Evolutionary conservation across 768 basidiomycete genomes (phyloP).

Genomic region (Boletus tylopilopsis): DNA sequence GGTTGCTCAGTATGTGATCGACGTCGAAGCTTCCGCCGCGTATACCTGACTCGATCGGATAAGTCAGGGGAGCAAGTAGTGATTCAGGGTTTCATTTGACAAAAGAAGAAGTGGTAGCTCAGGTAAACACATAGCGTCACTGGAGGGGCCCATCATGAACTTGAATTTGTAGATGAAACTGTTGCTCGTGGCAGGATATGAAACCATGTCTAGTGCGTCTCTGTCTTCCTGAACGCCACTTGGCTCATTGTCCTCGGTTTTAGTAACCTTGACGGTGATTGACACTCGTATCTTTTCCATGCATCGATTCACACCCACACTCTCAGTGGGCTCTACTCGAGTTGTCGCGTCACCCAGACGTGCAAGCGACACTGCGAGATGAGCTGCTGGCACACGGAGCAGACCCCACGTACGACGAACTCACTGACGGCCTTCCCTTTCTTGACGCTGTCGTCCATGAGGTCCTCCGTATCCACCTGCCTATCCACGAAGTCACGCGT

Average conservation of each 20-base stretch:
- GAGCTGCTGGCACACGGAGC: neutral
- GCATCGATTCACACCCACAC: neutral
- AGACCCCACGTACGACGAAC: neutral
- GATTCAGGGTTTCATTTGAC: slow-evolving; percentile 2
- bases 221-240: neutral
- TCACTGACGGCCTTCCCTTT: neutral
- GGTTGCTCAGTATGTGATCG: slow-evolving; percentile 16
- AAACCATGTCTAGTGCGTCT: neutral
- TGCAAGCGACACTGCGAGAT: neutral
- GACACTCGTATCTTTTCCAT: neutral
- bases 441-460: slow-evolving; percentile 34
- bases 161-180: neutral
- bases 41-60: neutral
- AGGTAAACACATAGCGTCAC: neutral
- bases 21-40: slow-evolving; percentile 14
- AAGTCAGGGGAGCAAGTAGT: slow-evolving; percentile 33
- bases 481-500: slow-evolving; percentile 24
- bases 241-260: neutral
- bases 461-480: slow-evolving; percentile 40
- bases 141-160: neutral
- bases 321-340: neutral
- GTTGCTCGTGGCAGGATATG: neutral
- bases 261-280: neutral
- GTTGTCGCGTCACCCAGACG: neutral
- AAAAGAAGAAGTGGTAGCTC: neutral